Base-by-base conservation (phyloP, 108 stramenopile genomes). In the Skeletonema tropicum region DNA sequence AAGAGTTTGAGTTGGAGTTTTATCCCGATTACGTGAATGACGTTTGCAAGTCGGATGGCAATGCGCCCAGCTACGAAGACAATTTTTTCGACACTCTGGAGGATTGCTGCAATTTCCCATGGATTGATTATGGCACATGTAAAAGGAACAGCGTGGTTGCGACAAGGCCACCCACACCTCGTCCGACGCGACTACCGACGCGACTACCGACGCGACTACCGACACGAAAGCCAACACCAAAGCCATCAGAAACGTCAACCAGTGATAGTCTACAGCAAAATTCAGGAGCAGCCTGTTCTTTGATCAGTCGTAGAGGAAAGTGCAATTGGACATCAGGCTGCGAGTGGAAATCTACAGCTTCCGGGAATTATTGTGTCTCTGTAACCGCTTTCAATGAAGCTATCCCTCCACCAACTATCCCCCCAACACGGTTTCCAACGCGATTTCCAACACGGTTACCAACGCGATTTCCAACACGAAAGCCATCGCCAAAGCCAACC, bases 81-180 rank as follows among this genome's bases (percentile, higher is more conserved):
- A 55, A 78, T 38, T 65, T 78, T 49, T 78, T 70, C 58, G 21
- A 57, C 0, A 66, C 46, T 60, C 38, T 78, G 23, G 63, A 78
- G 46, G 70, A 71, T 19, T 78, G 77, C 52, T 78, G 77, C 39
- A 45, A 66, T 4, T 71, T 71, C 35, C 17, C 62, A 6, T 78
- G 77, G 77, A 57, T 78, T 42, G 19, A 71, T 25, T 57, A 42
- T 49, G 36, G 46, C 15, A 66, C 8, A 39, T 78, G 77, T 63
- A 66, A 71, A 64, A 19, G 23, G 21, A 21, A 60, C 25, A 78
- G 69, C 26, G 60, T 71, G 29, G 61, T 35, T 8, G 60, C 66
- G 29, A 71, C 57, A 23, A 55, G 21, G 21, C 21, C 23, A 6
- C 52, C 52, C 52, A 23, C 23, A 9, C 23, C 19, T 8, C 23